A percentile compares a stretch with the other conserved stretches of the same genome.
phyloP scores from a whole-genome alignment of 2,329 filamentous ascomycete species.

The Colletotrichum sp. region DNA sequence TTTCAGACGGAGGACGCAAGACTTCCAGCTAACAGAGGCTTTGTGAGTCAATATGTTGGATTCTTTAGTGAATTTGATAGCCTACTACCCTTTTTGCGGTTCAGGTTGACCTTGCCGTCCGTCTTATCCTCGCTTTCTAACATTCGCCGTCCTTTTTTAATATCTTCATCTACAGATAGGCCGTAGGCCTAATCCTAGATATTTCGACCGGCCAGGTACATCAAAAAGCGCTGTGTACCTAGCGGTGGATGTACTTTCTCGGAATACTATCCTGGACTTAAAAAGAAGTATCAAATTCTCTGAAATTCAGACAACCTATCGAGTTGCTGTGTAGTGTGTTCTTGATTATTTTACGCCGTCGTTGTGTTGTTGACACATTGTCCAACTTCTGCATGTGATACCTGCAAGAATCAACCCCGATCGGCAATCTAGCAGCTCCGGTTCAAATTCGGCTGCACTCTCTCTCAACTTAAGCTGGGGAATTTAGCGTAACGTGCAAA shows the following conservation, averaged over 20 bases:
- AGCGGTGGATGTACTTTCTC: neutral
- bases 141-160: neutral
- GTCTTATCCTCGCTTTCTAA: neutral
- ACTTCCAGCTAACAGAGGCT: neutral
- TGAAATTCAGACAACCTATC: neutral
- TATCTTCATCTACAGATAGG: neutral
- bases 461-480: neutral
- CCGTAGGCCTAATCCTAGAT: neutral
- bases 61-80: neutral
- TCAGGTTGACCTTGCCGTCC: neutral
- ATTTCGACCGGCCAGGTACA: neutral
- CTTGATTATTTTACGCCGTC: neutral
- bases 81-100: neutral
- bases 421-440: neutral
- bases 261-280: neutral
- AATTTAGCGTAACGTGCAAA: neutral
- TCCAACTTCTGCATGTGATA: neutral
- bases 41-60: neutral
- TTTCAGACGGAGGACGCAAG: neutral
- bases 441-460: neutral
- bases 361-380: neutral
- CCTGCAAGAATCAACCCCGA: neutral
- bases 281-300: neutral
- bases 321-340: neutral
- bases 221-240: neutral